A percentile compares a stretch with the other conserved stretches of the same genome.
Evolutionary conservation across 768 basidiomycete genomes (phyloP).

Genomic region (Harrya chromipes): DNA sequence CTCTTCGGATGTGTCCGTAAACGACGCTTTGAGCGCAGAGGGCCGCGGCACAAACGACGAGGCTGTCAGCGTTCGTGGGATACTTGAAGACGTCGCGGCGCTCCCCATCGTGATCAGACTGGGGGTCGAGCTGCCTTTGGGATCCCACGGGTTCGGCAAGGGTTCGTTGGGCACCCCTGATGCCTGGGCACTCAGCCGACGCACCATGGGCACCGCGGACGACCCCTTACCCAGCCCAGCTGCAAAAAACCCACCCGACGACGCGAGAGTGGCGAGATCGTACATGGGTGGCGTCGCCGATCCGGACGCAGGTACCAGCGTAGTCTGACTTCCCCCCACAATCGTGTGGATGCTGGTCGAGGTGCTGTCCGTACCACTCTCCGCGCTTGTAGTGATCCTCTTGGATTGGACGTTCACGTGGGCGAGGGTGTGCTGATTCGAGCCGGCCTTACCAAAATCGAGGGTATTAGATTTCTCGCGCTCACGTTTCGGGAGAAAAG

Average conservation of each 20-base stretch:
- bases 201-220: constrained; percentile 18
- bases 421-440: not conserved
- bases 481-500: constrained; percentile 16
- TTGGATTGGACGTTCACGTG: not conserved
- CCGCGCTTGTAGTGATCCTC: not conserved
- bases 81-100: constrained; percentile 15
- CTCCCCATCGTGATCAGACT: constrained; percentile 22
- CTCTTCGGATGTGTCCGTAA: constrained; percentile 20
- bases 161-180: not conserved
- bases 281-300: not conserved
- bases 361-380: constrained; percentile 18
- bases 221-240: not conserved
- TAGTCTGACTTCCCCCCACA: constrained; percentile 20
- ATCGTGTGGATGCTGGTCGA: constrained; percentile 22
- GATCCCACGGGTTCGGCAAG: constrained; percentile 1
- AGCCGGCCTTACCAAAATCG: not conserved
- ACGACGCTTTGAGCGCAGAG: constrained; percentile 21
- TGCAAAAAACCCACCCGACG: constrained; percentile 4
- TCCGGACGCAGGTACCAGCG: constrained; percentile 5
- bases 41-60: constrained; percentile 10
- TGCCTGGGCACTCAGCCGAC: constrained; percentile 16
- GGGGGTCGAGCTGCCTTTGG: constrained; percentile 15
- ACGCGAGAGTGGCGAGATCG: constrained; percentile 8
- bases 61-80: constrained; percentile 2
- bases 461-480: constrained; percentile 14